These are phyloP conservation scores for Colletotrichum agaves DNA, from an alignment of 2,329 filamentous ascomycete species.

Conservation along the genomic window DNA sequence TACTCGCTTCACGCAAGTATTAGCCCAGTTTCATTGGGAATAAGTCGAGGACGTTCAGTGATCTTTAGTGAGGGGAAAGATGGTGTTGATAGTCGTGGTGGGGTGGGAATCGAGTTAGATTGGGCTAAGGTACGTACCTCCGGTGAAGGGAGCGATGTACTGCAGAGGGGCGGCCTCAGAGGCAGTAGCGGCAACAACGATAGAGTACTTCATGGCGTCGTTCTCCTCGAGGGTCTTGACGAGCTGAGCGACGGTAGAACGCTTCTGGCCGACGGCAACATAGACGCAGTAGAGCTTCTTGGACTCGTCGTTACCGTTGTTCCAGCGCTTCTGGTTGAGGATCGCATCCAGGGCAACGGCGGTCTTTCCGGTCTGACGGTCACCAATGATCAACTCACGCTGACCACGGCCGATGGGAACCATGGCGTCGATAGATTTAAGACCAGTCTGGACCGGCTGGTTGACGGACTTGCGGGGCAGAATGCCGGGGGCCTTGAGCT, in stretches of 20 bases:
- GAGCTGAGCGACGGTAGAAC: slow-evolving; percentile 98
- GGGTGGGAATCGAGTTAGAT: not conserved
- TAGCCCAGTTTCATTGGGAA: not conserved
- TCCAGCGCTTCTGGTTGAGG: slow-evolving; percentile 99
- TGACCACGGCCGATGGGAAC: slow-evolving; percentile 99
- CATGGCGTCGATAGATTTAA: slow-evolving; percentile 99
- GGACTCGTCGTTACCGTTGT: slow-evolving; percentile 83
- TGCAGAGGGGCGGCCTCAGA: slow-evolving; percentile 96
- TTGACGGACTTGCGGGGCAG: slow-evolving; percentile 96
- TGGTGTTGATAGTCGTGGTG: not conserved
- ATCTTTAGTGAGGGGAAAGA: not conserved
- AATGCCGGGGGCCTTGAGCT: slow-evolving; percentile 99
- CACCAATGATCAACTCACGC: slow-evolving; percentile 99
- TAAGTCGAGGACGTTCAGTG: not conserved
- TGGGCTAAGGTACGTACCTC: slow-evolving; percentile 48
- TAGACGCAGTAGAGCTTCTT: slow-evolving; percentile 99
- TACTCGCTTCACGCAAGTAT: slow-evolving; percentile 47
- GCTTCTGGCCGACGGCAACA: slow-evolving; percentile 99
- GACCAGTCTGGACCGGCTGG: slow-evolving; percentile 98
- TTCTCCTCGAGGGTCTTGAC: slow-evolving; percentile 99
- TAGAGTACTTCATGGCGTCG: slow-evolving; percentile 98
- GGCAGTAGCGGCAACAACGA: slow-evolving; percentile 94
- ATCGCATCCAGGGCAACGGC: slow-evolving; percentile 98
- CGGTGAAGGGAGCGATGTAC: slow-evolving; percentile 94
- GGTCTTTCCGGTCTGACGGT: slow-evolving; percentile 99